Evolutionary conservation across 352 stramenopile genomes (phyloP), one percentile per base, ranked within the genome.

Genomic region (Phytophthora pini): DNA sequence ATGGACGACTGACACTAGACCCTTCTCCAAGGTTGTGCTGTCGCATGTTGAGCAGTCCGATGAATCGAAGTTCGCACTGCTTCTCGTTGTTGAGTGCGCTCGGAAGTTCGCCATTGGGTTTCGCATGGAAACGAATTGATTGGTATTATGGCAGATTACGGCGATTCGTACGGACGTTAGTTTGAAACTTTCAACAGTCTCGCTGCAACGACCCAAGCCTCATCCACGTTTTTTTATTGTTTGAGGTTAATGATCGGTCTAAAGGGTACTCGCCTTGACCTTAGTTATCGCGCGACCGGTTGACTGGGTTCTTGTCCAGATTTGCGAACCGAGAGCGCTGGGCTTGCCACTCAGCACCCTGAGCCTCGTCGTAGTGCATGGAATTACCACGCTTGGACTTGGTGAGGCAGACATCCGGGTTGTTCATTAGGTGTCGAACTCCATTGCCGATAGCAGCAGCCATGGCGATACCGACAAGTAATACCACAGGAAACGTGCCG

Each of bases 401-500:
- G 38, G 38, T 43, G 13, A 43, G 38, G n/a, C 38, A 43, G 13
- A 43, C 38, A 43, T 43, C 38, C 15, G 38, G 38, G 15, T 43
- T 43, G 38, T 22, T 43, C 38, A 43, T 43, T 9, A 43, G n/a
- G n/a, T 43, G 38, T 22, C 38, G 38, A 43, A 43, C 38, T 4
- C 38, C 38, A 20, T 43, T 43, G 15, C 38, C 38, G 7, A 43
- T 43, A 22, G 38, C 61, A 44, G 65, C 73, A 45, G 46, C 70
- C 40, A 76, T 54, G 29, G 72, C 63, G 45, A 43, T 43, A 10
- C 38, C 38, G 13, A 43, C 38, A 10, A 43, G 38, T 15, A 43
- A 61, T 72, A 84, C 60, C 20, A 80, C 62, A 13, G 76, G 66
- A 62, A 85, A 80, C 22, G 76, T 85, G 41, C 76, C 71, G 41